Percentiles rank a stretch among this genome's conserved stretches.
Evolutionary conservation across 1,284 basidiomycete genomes (phyloP).

Genomic region (Apiotrichum montevideense): DNA sequence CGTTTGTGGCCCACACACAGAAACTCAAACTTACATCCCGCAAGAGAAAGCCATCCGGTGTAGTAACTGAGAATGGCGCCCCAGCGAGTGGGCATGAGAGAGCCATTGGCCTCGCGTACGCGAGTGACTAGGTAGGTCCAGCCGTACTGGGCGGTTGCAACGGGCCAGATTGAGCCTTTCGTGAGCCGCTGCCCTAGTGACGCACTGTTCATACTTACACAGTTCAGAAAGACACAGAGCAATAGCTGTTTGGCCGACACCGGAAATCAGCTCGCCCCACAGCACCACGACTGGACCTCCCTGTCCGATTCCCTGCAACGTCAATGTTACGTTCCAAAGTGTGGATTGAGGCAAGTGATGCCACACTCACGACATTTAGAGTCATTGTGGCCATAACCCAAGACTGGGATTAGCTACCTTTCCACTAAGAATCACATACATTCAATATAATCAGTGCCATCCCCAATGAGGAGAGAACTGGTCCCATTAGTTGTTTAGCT

Average conservation of each 20-base stretch:
- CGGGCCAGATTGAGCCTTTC: slow-evolving; percentile 1
- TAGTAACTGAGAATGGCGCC: not conserved
- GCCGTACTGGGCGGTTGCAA: not conserved
- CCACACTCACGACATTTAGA: slow-evolving; percentile 1
- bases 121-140: not conserved
- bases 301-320: not conserved
- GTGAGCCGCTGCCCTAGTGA: too few relatives aligned
- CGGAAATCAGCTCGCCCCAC: slow-evolving; percentile 4
- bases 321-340: too few relatives aligned
- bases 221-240: slow-evolving; percentile 1
- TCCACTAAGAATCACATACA: too few relatives aligned
- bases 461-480: slow-evolving; percentile 1
- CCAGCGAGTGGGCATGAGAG: not conserved
- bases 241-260: not conserved
- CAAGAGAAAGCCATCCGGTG: not conserved
- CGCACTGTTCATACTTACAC: not conserved
- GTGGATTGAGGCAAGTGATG: too few relatives aligned
- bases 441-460: slow-evolving; percentile 2
- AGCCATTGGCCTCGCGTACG: not conserved
- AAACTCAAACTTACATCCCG: not conserved
- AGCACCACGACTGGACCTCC: slow-evolving; percentile 1
- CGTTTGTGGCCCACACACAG: too few relatives aligned
- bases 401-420: not conserved
- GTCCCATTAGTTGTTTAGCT: not conserved
- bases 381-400: slow-evolving; percentile 3